Conservation (phyloP, 2,329 filamentous ascomycete genomes). For the Ceratocystis huliohia region DNA sequence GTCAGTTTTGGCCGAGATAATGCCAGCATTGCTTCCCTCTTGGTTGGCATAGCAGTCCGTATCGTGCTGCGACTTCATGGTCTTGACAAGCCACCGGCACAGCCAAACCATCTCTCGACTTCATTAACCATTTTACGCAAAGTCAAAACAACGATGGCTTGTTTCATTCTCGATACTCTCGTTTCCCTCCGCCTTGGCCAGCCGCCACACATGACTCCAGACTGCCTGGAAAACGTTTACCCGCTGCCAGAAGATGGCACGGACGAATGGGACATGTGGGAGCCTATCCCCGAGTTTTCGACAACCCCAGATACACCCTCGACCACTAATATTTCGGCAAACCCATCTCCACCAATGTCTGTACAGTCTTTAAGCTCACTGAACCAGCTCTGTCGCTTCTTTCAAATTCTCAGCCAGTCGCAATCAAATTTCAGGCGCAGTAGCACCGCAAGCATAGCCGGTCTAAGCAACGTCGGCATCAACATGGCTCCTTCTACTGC, state of each 20-base stretch:
- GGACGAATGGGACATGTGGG: constrained; percentile 66
- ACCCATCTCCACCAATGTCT: constrained; percentile 23
- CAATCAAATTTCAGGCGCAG: constrained; percentile 12
- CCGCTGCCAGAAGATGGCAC: constrained; percentile 50
- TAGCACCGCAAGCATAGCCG: neutral
- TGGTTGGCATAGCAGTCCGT: constrained; percentile 50
- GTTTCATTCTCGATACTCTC: constrained; percentile 50
- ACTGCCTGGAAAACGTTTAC: constrained; percentile 35
- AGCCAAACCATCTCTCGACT: constrained; percentile 9
- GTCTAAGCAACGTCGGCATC: constrained; percentile 15
- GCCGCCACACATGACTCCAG: constrained; percentile 37
- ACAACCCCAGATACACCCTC: neutral
- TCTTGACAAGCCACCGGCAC: constrained; percentile 2
- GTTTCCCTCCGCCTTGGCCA: constrained; percentile 40
- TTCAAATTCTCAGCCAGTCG: constrained; percentile 28
- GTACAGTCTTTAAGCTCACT: constrained; percentile 32
- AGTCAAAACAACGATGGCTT: constrained; percentile 34
- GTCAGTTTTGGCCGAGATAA: constrained; percentile 48
- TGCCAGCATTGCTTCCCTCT: constrained; percentile 47
- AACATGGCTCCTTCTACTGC: constrained; percentile 23
- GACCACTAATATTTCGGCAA: neutral
- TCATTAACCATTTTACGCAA: constrained; percentile 23
- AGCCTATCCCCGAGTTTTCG: constrained; percentile 35
- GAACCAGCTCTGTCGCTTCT: constrained; percentile 33
- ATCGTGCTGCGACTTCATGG: constrained; percentile 28